Conservation (phyloP, 2,329 filamentous ascomycete species). For the Pestalotiopsis sp. region DNA sequence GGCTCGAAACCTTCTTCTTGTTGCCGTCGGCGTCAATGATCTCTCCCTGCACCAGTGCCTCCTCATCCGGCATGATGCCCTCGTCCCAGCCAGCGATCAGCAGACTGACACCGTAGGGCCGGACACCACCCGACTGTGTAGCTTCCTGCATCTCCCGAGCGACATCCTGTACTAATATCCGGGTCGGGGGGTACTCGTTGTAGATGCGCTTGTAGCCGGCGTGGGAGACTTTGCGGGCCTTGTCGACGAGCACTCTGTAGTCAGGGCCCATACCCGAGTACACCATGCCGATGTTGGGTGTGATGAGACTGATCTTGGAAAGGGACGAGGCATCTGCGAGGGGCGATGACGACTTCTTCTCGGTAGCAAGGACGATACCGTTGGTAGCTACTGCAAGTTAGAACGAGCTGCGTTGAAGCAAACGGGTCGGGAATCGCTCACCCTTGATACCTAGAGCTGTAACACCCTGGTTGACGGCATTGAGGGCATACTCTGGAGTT, state of each 20-base stretch:
- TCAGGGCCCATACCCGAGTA: conserved; percentile 99
- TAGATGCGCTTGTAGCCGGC: conserved; percentile 99
- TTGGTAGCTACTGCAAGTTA: conserved; percentile 74
- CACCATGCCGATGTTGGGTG: conserved; percentile 99
- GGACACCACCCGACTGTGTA: conserved; percentile 95
- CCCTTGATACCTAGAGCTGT: conserved; percentile 99
- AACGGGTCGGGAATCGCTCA: conserved; percentile 40
- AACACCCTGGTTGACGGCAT: conserved; percentile 98
- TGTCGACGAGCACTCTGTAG: conserved; percentile 96
- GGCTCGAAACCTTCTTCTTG: conserved; percentile 75
- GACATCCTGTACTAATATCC: conserved; percentile 98
- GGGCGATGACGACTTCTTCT: conserved; percentile 98
- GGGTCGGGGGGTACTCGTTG: conserved; percentile 99
- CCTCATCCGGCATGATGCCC: conserved; percentile 84
- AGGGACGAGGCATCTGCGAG: conserved; percentile 94
- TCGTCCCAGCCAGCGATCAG: conserved; percentile 98
- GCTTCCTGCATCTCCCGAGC: conserved; percentile 98
- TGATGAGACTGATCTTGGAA: conserved; percentile 97
- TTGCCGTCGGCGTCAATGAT: conserved; percentile 55
- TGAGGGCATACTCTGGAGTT: conserved; percentile 89
- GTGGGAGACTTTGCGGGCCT: conserved; percentile 96
- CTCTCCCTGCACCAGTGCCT: conserved; percentile 63
- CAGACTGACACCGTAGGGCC: conserved; percentile 94
- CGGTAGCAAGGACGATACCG: conserved; percentile 96
- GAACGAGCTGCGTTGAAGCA: conserved; percentile 12